Conservation (phyloP, 106 monocot species). For the Amphibolis antarctica region DNA sequence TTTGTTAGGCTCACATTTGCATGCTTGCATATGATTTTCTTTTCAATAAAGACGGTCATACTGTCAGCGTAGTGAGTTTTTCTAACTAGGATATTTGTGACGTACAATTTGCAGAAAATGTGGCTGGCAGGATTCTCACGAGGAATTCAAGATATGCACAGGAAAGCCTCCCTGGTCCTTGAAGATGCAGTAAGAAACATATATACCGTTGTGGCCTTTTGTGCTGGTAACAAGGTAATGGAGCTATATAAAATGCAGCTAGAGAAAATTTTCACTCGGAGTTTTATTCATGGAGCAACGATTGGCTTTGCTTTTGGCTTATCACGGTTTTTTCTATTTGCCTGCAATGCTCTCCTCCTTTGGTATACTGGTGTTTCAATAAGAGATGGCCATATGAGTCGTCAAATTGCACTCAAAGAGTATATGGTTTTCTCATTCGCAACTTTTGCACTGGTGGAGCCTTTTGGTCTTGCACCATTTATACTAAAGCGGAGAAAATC, state of each 20-base stretch:
- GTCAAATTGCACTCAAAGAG: constrained; percentile 62
- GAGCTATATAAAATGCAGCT: constrained; percentile 77
- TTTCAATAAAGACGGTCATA: no score
- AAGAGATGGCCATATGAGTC: constrained; percentile 27
- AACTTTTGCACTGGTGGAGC: constrained; percentile 94
- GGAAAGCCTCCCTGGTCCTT: constrained; percentile 93
- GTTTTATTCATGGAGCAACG: constrained; percentile 66
- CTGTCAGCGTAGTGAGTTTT: not conserved
- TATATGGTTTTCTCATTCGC: constrained; percentile 97
- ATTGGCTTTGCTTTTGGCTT: constrained; percentile 95
- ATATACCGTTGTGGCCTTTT: constrained; percentile 93
- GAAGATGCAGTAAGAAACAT: constrained; percentile 99
- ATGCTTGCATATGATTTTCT: no score
- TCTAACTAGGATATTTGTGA: not conserved
- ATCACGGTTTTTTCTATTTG: constrained; percentile 93
- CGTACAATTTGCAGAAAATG: constrained; percentile 55
- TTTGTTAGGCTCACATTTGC: no score
- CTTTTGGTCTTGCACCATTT: constrained; percentile 94
- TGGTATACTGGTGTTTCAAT: constrained; percentile 83
- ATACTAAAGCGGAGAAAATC: constrained; percentile 81
- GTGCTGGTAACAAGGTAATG: constrained; percentile 98
- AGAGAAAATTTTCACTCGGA: constrained; percentile 53
- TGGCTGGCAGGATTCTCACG: constrained; percentile 97
- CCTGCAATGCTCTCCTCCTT: constrained; percentile 86
- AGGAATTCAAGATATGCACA: constrained; percentile 99